These are phyloP conservation scores for Jamesozyma gamospora DNA, from an alignment of 805 yeast genomes.

Conservation along the genomic window DNA sequence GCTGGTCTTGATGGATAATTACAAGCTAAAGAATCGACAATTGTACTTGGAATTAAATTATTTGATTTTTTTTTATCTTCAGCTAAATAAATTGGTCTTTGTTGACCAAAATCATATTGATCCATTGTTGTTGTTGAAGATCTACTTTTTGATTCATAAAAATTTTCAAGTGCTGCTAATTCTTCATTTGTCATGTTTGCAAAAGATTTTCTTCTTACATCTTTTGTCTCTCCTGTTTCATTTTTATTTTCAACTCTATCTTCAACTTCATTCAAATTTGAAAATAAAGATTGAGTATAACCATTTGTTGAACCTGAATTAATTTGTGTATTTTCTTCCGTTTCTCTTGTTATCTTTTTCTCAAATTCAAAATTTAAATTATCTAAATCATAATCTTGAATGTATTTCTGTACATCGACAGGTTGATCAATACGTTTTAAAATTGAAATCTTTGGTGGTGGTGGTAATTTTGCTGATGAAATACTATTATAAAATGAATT, in stretches of 20 bases:
- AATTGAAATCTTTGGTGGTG: slow-evolving; percentile 18
- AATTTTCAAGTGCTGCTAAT: slow-evolving; percentile 22
- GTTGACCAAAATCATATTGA: slow-evolving; percentile 26
- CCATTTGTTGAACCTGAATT: slow-evolving; percentile 26
- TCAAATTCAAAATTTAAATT: slow-evolving; percentile 14
- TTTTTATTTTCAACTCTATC: slow-evolving; percentile 17
- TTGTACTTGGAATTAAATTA: slow-evolving; percentile 4
- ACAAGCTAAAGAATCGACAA: slow-evolving; percentile 17
- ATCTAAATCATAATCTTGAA: slow-evolving; percentile 19
- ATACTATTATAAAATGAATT: not conserved
- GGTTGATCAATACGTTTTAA: slow-evolving; percentile 8
- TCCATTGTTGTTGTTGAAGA: slow-evolving; percentile 16
- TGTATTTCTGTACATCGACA: slow-evolving; percentile 10
- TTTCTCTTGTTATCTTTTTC: slow-evolving; percentile 12
- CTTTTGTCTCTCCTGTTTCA: not conserved
- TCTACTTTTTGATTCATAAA: slow-evolving; percentile 20
- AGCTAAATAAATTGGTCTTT: slow-evolving; percentile 14
- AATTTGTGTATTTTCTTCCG: slow-evolving; percentile 22
- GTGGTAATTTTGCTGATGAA: slow-evolving; percentile 11
- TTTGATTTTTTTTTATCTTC: slow-evolving; percentile 1
- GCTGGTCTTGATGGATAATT: slow-evolving; percentile 29
- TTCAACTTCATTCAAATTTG: slow-evolving; percentile 28
- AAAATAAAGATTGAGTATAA: slow-evolving; percentile 25
- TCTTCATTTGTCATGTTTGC: slow-evolving; percentile 28
- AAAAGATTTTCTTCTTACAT: slow-evolving; percentile 19